A percentile compares a stretch with the other conserved stretches of the same genome.
These are phyloP conservation scores for Capronia epimyces DNA, from an alignment of 2,329 filamentous ascomycete species.

Conservation along the genomic window DNA sequence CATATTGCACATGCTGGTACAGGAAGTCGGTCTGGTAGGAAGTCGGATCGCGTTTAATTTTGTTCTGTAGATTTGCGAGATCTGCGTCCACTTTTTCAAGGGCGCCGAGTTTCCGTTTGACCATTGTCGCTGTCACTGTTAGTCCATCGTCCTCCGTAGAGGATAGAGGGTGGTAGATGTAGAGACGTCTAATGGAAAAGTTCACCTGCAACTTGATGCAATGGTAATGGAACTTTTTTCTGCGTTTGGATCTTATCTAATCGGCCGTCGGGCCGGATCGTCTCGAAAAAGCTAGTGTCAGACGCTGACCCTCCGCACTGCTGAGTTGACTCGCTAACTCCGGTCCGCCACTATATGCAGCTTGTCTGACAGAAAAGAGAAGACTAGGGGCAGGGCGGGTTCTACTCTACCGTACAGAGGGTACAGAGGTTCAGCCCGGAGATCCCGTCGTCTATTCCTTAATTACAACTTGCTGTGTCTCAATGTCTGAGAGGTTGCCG, in stretches of 20 bases:
- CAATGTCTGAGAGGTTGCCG: too few relatives aligned
- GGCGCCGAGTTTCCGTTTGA: constrained; percentile 82
- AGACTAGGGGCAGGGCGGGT: too few relatives aligned
- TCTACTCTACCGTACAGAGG: too few relatives aligned
- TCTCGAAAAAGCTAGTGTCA: too few relatives aligned
- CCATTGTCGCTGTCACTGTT: constrained; percentile 48
- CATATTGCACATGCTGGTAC: constrained; percentile 85
- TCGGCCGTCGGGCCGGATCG: neutral
- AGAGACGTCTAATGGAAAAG: neutral
- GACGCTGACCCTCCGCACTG: too few relatives aligned
- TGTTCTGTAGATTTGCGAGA: constrained; percentile 83
- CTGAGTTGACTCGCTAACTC: too few relatives aligned
- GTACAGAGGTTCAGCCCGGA: too few relatives aligned
- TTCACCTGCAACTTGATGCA: neutral
- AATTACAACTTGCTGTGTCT: too few relatives aligned
- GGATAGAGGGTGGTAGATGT: neutral
- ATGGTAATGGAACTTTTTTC: neutral
- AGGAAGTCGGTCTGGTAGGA: constrained; percentile 87
- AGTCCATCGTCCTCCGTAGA: neutral
- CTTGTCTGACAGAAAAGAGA: too few relatives aligned
- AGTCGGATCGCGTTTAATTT: constrained; percentile 78
- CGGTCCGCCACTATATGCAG: too few relatives aligned
- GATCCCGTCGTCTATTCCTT: too few relatives aligned
- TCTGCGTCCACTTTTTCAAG: constrained; percentile 95
- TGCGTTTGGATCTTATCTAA: neutral